Conservation (phyloP, 352 stramenopile genomes). For the Globisporangium solare region DNA sequence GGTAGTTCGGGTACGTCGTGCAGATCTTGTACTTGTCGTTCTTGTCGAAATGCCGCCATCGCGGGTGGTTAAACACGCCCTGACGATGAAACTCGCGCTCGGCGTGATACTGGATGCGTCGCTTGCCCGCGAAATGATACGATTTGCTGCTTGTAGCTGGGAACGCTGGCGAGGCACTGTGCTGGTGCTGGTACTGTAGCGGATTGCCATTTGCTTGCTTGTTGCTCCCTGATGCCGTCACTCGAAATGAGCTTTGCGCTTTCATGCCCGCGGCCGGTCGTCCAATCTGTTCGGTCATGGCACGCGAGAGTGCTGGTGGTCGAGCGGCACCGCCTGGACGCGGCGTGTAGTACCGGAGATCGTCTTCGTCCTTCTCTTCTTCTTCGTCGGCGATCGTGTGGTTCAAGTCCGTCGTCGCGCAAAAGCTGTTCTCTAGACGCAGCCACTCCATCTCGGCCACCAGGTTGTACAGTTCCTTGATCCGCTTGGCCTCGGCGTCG, state of each 20-base stretch:
- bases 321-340: conserved; percentile 30
- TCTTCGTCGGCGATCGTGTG: conserved; percentile 45
- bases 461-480: conserved; percentile 76
- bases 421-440: conserved; percentile 82
- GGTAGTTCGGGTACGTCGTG: conserved; percentile 60
- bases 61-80: conserved; percentile 55
- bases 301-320: conserved; percentile 19
- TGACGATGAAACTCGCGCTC: conserved; percentile 57
- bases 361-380: conserved; percentile 54
- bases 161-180: conserved; percentile 26
- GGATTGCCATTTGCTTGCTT: not conserved
- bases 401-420: conserved; percentile 66
- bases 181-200: conserved; percentile 37
- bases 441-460: conserved; percentile 82
- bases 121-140: conserved; percentile 32
- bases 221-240: not conserved
- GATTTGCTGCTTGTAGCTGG: conserved; percentile 4
- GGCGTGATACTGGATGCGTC: conserved; percentile 72
- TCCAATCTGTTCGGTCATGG: conserved; percentile 28
- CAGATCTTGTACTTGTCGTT: conserved; percentile 76
- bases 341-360: conserved; percentile 55
- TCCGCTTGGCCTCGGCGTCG: conserved; percentile 74
- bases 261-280: no score
- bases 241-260: no score
- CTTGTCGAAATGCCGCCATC: conserved; percentile 52